Conservation (phyloP, 2,329 filamentous ascomycete species). For the Monosporascus sp. region DNA sequence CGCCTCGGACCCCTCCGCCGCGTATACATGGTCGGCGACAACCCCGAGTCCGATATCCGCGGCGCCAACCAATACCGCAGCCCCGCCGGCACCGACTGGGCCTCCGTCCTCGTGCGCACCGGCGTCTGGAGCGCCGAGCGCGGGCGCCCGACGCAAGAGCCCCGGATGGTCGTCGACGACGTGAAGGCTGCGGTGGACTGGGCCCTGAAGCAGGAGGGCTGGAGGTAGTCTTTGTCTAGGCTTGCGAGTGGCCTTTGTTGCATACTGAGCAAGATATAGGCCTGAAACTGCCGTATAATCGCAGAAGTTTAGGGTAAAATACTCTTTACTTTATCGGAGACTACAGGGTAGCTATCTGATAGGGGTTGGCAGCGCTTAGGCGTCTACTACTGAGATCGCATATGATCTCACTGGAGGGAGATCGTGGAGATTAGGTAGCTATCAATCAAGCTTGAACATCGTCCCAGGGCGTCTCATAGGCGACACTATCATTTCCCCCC, state of each 20-base stretch:
- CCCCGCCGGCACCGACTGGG: conserved; percentile 65
- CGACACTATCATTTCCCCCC: too few species aligned
- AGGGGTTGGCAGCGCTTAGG: too few species aligned
- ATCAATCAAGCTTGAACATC: too few species aligned
- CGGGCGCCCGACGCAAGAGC: conserved; percentile 51
- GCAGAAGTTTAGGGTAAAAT: too few species aligned
- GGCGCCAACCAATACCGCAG: conserved; percentile 76
- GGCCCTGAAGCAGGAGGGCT: conserved; percentile 58
- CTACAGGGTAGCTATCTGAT: too few species aligned
- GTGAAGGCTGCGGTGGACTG: conserved; percentile 73
- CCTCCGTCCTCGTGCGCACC: conserved; percentile 70
- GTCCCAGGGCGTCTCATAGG: too few species aligned
- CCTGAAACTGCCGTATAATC: neutral
- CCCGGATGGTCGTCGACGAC: conserved; percentile 64
- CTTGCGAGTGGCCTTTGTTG: neutral
- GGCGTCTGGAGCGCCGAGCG: conserved; percentile 60
- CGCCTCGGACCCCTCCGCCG: conserved; percentile 48
- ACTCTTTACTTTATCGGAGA: too few species aligned
- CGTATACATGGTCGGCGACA: conserved; percentile 94
- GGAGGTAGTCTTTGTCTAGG: conserved; percentile 18
- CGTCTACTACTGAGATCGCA: too few species aligned
- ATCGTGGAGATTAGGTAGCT: too few species aligned
- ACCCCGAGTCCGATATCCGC: conserved; percentile 82
- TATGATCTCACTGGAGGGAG: too few species aligned
- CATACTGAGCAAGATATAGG: neutral